Percentiles rank a stretch among this genome's conserved stretches.
Evolutionary conservation across 2,329 filamentous ascomycete genomes (phyloP).

Genomic region (Ophiocordyceps unilateralis): DNA sequence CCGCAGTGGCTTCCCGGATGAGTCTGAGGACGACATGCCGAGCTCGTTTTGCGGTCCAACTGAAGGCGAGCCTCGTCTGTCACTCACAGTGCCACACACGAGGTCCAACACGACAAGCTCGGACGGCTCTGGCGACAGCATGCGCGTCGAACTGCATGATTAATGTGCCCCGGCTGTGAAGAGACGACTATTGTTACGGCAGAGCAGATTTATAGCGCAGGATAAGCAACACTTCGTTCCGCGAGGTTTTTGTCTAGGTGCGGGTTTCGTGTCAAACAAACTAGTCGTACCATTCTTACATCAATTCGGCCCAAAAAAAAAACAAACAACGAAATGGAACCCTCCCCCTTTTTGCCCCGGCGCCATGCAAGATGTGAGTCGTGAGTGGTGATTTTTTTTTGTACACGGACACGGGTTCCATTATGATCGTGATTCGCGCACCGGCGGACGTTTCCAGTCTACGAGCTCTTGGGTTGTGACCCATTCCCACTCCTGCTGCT

Average conservation of each 20-base stretch:
- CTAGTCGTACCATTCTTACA: too few species aligned
- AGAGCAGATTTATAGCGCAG: conserved; percentile 2
- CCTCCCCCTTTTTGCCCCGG: too few species aligned
- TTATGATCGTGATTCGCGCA: too few species aligned
- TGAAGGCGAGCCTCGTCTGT: neutral
- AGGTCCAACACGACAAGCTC: neutral
- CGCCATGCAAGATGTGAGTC: too few species aligned
- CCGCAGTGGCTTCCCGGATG: conserved; percentile 4
- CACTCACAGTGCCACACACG: neutral
- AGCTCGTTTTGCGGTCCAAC: neutral
- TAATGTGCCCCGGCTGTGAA: too few species aligned
- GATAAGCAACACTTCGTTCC: conserved; percentile 1
- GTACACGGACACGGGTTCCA: too few species aligned
- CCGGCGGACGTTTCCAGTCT: too few species aligned
- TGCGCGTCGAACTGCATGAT: neutral
- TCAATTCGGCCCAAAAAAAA: too few species aligned
- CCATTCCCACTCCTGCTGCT: neutral
- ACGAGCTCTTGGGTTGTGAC: neutral
- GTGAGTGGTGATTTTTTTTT: too few species aligned
- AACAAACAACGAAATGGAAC: too few species aligned
- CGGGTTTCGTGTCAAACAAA: neutral
- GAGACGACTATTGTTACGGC: neutral
- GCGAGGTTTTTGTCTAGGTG: neutral
- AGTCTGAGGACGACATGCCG: conserved; percentile 1
- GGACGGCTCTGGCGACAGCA: neutral